A percentile compares a stretch with the other conserved stretches of the same genome.
Evolutionary conservation across 2,329 filamentous ascomycete genomes (phyloP).

Genomic region (Colletotrichum neosansevieriae): DNA sequence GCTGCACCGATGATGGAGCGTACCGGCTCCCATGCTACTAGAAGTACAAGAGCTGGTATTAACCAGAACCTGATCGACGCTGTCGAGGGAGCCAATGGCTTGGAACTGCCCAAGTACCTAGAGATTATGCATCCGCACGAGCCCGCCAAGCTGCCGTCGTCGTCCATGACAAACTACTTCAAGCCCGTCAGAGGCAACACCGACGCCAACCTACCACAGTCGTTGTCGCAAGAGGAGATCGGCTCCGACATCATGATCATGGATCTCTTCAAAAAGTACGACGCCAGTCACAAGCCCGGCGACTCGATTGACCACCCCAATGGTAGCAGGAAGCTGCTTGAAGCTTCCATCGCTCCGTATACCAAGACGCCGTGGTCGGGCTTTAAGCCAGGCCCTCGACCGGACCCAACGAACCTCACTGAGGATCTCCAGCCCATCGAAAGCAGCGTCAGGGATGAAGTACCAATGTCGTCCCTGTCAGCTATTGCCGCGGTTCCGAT

Average conservation of each 20-base stretch:
- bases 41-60: slow-evolving; percentile 69
- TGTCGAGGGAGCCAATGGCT: slow-evolving; percentile 70
- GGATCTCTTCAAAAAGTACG: slow-evolving; percentile 68
- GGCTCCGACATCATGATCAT: slow-evolving; percentile 69
- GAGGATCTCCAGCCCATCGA: slow-evolving; percentile 63
- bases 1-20: slow-evolving; percentile 72
- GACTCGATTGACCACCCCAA: slow-evolving; percentile 67
- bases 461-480: slow-evolving; percentile 42
- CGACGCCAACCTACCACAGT: slow-evolving; percentile 68
- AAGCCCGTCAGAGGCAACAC: slow-evolving; percentile 67
- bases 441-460: slow-evolving; percentile 58
- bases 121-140: slow-evolving; percentile 67
- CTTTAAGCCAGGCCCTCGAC: slow-evolving; percentile 59
- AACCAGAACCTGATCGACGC: slow-evolving; percentile 70
- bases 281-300: slow-evolving; percentile 64
- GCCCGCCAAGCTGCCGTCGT: slow-evolving; percentile 68
- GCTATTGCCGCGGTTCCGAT: slow-evolving; percentile 58
- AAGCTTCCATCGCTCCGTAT: slow-evolving; percentile 64
- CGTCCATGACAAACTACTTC: slow-evolving; percentile 68
- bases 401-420: slow-evolving; percentile 62
- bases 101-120: slow-evolving; percentile 69
- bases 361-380: slow-evolving; percentile 62
- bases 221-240: slow-evolving; percentile 64
- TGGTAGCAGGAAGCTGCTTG: slow-evolving; percentile 67
- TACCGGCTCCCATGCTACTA: slow-evolving; percentile 72